Evolutionary conservation across 2,329 filamentous ascomycete genomes (phyloP).

Genomic region (Leptosphaerulina australis): DNA sequence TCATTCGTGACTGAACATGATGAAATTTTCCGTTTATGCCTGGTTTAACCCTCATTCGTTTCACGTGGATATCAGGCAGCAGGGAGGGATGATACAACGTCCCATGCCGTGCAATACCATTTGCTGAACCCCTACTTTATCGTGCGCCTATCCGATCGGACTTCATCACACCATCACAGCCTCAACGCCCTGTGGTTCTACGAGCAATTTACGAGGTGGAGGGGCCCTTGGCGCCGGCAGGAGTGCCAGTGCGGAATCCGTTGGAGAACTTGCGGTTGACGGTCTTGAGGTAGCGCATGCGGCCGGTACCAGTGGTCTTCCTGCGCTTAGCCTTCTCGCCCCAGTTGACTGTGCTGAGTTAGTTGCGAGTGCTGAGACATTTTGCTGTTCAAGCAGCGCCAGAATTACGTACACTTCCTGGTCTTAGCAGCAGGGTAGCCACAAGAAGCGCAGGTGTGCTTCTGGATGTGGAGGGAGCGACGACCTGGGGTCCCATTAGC

Average conservation of each 20-base stretch:
- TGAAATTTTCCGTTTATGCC: slow-evolving; percentile 49
- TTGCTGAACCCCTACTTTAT: slow-evolving; percentile 42
- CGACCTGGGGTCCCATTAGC: slow-evolving; percentile 66
- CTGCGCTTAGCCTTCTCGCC: slow-evolving; percentile 99
- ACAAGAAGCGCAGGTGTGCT: slow-evolving; percentile 95
- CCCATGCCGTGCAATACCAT: slow-evolving; percentile 49
- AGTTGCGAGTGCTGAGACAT: slow-evolving; percentile 25
- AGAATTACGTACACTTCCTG: slow-evolving; percentile 86
- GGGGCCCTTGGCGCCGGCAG: slow-evolving; percentile 80
- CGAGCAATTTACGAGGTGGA: slow-evolving; percentile 35
- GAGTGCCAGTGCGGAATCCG: slow-evolving; percentile 90
- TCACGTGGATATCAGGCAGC: slow-evolving; percentile 40
- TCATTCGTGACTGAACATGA: slow-evolving; percentile 50
- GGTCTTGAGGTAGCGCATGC: slow-evolving; percentile 92
- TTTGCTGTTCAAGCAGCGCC: slow-evolving; percentile 7
- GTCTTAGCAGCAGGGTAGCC: slow-evolving; percentile 97
- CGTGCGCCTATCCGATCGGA: slow-evolving; percentile 38
- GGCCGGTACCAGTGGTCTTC: slow-evolving; percentile 98
- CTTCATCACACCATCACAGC: slow-evolving; percentile 35
- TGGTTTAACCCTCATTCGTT: slow-evolving; percentile 42
- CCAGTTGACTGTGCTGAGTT: slow-evolving; percentile 82
- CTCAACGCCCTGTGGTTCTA: slow-evolving; percentile 21
- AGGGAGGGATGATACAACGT: slow-evolving; percentile 46
- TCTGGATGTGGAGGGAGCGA: slow-evolving; percentile 99
- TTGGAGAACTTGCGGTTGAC: slow-evolving; percentile 96